phyloP scores from a whole-genome alignment of 441 rosid species.

The Pelargonium fulgidum region DNA sequence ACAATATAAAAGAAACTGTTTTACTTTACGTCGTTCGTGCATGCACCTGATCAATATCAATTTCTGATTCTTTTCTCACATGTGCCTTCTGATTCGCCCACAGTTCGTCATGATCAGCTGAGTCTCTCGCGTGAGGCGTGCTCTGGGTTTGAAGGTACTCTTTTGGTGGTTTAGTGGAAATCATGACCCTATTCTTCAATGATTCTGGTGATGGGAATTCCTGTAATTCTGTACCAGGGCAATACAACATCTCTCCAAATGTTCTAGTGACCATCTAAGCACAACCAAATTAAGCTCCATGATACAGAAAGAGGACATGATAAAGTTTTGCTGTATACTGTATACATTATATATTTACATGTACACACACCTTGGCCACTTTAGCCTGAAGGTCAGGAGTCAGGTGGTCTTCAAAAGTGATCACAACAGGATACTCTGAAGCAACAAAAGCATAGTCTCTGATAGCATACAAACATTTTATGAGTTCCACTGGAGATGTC shows the following conservation, averaged over 20 bases:
- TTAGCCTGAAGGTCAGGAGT: constrained; percentile 74
- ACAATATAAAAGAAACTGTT: no score
- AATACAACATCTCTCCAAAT: constrained; percentile 68
- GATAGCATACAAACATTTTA: constrained; percentile 65
- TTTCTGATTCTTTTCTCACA: constrained; percentile 24
- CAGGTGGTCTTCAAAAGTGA: constrained; percentile 94
- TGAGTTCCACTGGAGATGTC: constrained; percentile 78
- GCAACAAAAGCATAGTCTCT: constrained; percentile 65
- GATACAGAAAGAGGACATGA: no score
- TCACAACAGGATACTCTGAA: constrained; percentile 75
- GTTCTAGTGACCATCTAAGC: constrained; percentile 64
- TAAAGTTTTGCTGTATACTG: no score
- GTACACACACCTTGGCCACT: constrained; percentile 57
- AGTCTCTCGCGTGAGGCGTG: constrained; percentile 29
- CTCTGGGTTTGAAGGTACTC: constrained; percentile 56
- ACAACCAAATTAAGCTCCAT: constrained; percentile 11
- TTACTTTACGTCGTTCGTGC: no score
- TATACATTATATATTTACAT: no score
- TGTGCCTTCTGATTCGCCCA: constrained; percentile 15
- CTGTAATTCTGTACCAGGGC: constrained; percentile 60
- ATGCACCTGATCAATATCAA: constrained; percentile 20
- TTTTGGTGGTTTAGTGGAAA: constrained; percentile 91
- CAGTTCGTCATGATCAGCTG: constrained; percentile 21
- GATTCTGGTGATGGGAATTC: constrained; percentile 72
- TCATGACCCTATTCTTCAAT: constrained; percentile 53